A percentile compares a stretch with the other conserved stretches of the same genome.
These are phyloP conservation scores for Monosporascus ibericus DNA, from an alignment of 2,329 filamentous ascomycete genomes.

Conservation along the genomic window DNA sequence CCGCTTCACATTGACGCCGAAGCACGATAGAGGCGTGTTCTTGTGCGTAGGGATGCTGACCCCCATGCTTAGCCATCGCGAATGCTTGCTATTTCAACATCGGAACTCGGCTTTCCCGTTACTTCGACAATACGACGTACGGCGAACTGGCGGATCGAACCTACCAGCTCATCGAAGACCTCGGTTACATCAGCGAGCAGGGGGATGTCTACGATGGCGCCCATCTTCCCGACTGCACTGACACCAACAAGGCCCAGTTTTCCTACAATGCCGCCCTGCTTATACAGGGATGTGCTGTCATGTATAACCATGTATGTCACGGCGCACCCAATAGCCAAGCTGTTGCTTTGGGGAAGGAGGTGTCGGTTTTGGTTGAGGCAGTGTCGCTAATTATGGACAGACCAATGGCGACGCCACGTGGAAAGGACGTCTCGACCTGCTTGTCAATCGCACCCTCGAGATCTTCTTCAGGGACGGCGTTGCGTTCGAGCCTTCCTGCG, in stretches of 20 bases:
- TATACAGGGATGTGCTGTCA: constrained; percentile 57
- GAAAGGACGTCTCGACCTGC: constrained; percentile 47
- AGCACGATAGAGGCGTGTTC: too few relatives aligned
- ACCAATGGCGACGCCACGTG: constrained; percentile 49
- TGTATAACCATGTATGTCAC: constrained; percentile 57
- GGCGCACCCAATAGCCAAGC: background rate
- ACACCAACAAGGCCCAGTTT: constrained; percentile 57
- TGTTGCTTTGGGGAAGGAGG: background rate
- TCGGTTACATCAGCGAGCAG: constrained; percentile 54
- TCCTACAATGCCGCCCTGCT: constrained; percentile 61
- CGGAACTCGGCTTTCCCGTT: constrained; percentile 63
- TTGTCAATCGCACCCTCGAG: constrained; percentile 44
- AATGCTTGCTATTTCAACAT: constrained; percentile 61
- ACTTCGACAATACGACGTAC: constrained; percentile 62
- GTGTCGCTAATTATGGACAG: constrained; percentile 19
- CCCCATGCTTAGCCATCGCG: constrained; percentile 40
- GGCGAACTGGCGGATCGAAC: constrained; percentile 53
- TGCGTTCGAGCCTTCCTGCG: constrained; percentile 63
- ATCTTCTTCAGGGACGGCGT: constrained; percentile 52
- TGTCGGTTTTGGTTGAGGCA: too few relatives aligned
- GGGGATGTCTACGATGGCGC: constrained; percentile 62
- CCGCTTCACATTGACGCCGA: too few relatives aligned
- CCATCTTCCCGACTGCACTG: constrained; percentile 53
- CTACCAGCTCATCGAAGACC: constrained; percentile 53
- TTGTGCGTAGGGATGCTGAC: background rate